Conservation (phyloP, 2,329 filamentous ascomycete species). For the Hymenoscyphus infarciens region DNA sequence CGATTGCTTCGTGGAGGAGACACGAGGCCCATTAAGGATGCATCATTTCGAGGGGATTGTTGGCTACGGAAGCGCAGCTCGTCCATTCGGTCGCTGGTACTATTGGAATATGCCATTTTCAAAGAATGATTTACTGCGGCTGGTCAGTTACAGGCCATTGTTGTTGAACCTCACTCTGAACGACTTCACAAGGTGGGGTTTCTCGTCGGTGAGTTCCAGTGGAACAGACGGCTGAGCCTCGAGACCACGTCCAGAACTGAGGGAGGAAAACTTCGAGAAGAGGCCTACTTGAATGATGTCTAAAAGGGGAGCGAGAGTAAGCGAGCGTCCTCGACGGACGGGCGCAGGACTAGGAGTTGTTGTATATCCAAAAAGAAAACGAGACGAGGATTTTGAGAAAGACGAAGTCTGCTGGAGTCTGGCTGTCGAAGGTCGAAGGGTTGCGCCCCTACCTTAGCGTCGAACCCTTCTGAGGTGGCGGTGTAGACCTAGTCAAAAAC, state of each 20-base stretch:
- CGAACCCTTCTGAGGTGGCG: neutral
- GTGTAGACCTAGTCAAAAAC: no score
- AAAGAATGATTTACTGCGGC: slow-evolving; percentile 25
- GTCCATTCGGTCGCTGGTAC: slow-evolving; percentile 66
- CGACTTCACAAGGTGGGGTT: slow-evolving; percentile 8
- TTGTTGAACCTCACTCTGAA: neutral
- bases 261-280: neutral
- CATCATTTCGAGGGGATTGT: slow-evolving; percentile 73
- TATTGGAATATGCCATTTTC: slow-evolving; percentile 62
- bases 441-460: slow-evolving; percentile 3
- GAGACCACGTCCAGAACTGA: neutral
- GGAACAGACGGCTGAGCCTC: neutral
- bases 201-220: neutral
- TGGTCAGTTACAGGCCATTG: slow-evolving; percentile 5
- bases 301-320: slow-evolving; percentile 2
- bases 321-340: slow-evolving; percentile 7
- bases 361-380: slow-evolving; percentile 7
- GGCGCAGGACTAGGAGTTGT: slow-evolving; percentile 6
- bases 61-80: slow-evolving; percentile 75
- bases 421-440: slow-evolving; percentile 1
- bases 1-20: slow-evolving; percentile 69
- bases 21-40: slow-evolving; percentile 69
- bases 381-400: slow-evolving; percentile 3
- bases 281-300: neutral
- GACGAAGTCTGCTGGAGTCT: slow-evolving; percentile 1